These are phyloP conservation scores for Cyberlindnera mississippiensis DNA, from an alignment of 805 yeast species.

Conservation along the genomic window DNA sequence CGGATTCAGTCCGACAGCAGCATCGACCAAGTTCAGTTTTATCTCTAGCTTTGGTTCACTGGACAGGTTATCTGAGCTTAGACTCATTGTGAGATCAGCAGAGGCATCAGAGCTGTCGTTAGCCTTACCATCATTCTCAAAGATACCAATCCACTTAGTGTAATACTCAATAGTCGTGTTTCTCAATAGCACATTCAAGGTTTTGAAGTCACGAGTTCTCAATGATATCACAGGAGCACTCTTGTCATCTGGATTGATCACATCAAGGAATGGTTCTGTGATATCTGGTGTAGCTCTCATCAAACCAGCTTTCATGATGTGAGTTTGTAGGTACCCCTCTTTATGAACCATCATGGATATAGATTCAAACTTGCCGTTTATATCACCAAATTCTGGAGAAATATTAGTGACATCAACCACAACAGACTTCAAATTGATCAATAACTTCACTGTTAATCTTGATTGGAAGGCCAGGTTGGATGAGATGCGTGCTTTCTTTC, in stretches of 20 bases:
- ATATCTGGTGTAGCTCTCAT: slow-evolving; percentile 10
- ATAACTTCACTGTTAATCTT: slow-evolving; percentile 15
- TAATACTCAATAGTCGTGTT: slow-evolving; percentile 53
- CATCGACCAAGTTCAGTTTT: slow-evolving; percentile 38
- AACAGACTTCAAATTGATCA: slow-evolving; percentile 12
- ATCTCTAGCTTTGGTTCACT: slow-evolving; percentile 12
- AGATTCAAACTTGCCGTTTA: slow-evolving; percentile 20
- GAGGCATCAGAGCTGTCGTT: slow-evolving; percentile 5
- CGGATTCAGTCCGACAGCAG: slow-evolving; percentile 62
- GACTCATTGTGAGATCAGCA: not conserved
- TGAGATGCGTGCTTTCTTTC: slow-evolving; percentile 25
- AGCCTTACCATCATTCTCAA: slow-evolving; percentile 29
- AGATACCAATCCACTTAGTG: slow-evolving; percentile 51
- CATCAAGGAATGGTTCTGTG: slow-evolving; percentile 30
- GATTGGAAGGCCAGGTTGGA: slow-evolving; percentile 19
- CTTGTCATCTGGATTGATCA: slow-evolving; percentile 33
- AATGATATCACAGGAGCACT: slow-evolving; percentile 39
- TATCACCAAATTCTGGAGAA: slow-evolving; percentile 32
- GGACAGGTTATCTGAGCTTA: slow-evolving; percentile 10
- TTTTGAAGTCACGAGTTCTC: slow-evolving; percentile 33
- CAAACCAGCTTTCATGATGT: slow-evolving; percentile 11
- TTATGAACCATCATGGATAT: slow-evolving; percentile 12
- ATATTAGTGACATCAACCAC: slow-evolving; percentile 20
- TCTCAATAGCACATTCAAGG: slow-evolving; percentile 41
- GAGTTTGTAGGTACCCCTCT: slow-evolving; percentile 21